phyloP scores from a whole-genome alignment of 2,329 filamentous ascomycete genomes.

The Periconia digitata region DNA sequence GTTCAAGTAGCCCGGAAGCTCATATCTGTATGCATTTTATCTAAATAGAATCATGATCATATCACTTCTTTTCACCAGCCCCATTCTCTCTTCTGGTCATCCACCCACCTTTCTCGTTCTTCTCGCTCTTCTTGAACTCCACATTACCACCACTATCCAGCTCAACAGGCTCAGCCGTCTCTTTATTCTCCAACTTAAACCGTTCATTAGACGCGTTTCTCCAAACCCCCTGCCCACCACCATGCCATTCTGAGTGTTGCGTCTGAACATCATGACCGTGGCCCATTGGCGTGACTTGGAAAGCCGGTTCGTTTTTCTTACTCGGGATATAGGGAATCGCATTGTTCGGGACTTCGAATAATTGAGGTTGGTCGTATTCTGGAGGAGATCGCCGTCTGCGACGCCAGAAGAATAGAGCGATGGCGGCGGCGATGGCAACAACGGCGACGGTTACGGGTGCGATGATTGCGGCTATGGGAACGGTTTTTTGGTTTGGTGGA shows the following conservation, averaged over 20 bases:
- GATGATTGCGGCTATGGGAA: constrained; percentile 11
- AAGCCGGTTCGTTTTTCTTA: neutral
- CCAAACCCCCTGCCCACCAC: neutral
- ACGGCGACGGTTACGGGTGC: constrained; percentile 7
- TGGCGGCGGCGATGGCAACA: constrained; percentile 2
- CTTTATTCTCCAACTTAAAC: constrained; percentile 1
- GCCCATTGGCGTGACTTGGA: neutral
- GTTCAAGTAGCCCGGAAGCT: too few species aligned
- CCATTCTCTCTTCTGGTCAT: neutral
- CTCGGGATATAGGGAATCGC: neutral
- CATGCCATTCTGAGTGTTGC: neutral
- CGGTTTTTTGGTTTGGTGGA: neutral
- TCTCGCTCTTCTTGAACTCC: neutral
- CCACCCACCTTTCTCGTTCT: neutral
- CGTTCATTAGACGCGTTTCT: neutral
- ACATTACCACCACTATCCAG: neutral
- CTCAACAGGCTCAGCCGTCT: neutral
- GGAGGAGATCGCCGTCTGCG: neutral
- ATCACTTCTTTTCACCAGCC: neutral
- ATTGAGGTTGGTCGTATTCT: neutral
- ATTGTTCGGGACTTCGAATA: neutral
- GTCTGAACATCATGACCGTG: neutral
- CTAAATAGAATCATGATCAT: too few species aligned
- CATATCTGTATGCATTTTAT: too few species aligned
- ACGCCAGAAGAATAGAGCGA: constrained; percentile 6